phyloP scores from a whole-genome alignment of 2,329 filamentous ascomycete species.

The Aspergillus sp. region DNA sequence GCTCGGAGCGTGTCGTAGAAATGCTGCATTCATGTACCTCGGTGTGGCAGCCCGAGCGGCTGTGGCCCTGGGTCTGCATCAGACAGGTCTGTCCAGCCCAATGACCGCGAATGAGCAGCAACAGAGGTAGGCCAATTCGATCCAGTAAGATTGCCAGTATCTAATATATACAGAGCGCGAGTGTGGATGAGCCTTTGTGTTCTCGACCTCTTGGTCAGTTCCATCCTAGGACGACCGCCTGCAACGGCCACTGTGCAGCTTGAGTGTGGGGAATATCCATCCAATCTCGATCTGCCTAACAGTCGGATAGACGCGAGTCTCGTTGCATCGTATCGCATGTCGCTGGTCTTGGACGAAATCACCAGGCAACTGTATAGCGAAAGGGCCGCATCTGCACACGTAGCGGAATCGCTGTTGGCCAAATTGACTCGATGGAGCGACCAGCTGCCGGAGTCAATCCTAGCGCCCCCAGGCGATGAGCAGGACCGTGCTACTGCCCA shows the following conservation, averaged over 20 bases:
- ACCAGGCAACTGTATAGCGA: slow-evolving; percentile 39
- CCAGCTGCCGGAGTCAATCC: slow-evolving; percentile 33
- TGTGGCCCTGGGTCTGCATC: slow-evolving; percentile 52
- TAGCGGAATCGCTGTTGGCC: slow-evolving; percentile 37
- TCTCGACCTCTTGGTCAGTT: slow-evolving; percentile 43
- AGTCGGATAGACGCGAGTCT: slow-evolving; percentile 26
- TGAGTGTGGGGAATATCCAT: slow-evolving; percentile 11
- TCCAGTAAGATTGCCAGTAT: not conserved
- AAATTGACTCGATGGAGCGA: slow-evolving; percentile 44
- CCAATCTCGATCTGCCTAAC: slow-evolving; percentile 14
- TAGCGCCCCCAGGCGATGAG: slow-evolving; percentile 12
- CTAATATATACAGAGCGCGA: slow-evolving; percentile 27
- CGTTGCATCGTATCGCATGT: slow-evolving; percentile 37
- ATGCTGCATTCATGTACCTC: slow-evolving; percentile 58
- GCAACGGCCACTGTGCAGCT: slow-evolving; percentile 23
- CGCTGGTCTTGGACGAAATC: slow-evolving; percentile 41
- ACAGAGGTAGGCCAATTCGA: slow-evolving; percentile 15
- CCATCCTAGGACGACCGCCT: slow-evolving; percentile 43
- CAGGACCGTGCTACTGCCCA: slow-evolving; percentile 15
- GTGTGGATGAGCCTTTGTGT: slow-evolving; percentile 44
- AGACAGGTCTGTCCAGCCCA: slow-evolving; percentile 23
- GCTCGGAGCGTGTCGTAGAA: slow-evolving; percentile 52
- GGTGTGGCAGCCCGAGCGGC: slow-evolving; percentile 54
- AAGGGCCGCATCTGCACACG: slow-evolving; percentile 21
- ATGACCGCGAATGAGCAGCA: slow-evolving; percentile 10